These are phyloP conservation scores for Phialocephala sp. DNA, from an alignment of 2,329 filamentous ascomycete genomes.

Conservation along the genomic window DNA sequence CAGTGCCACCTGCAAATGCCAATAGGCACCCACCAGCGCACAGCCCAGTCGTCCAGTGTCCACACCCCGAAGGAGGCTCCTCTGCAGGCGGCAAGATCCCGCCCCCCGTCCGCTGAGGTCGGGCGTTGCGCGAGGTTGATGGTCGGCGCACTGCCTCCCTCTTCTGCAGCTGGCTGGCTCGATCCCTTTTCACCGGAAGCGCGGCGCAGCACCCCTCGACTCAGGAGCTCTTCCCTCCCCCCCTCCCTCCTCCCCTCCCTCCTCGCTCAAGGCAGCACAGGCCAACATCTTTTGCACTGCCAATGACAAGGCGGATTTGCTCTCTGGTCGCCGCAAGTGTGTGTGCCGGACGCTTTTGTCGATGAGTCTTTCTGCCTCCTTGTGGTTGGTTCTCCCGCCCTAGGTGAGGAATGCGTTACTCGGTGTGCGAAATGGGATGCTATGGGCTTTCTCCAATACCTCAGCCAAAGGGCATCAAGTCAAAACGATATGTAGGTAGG, in stretches of 20 bases:
- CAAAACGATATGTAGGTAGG: conserved; percentile 24
- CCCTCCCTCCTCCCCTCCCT: not conserved
- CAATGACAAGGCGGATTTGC: conserved; percentile 9
- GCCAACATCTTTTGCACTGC: conserved; percentile 18
- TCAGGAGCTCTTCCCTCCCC: not conserved
- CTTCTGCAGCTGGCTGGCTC: no score
- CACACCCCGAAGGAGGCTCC: conserved; percentile 3
- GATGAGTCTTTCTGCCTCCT: conserved; percentile 10
- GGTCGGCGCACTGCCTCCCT: no score
- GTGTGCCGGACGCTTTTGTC: conserved; percentile 28
- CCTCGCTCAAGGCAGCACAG: conserved; percentile 15
- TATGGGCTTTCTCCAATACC: not conserved
- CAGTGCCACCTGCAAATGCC: no score
- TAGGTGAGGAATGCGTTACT: conserved; percentile 9
- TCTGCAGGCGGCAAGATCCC: conserved; percentile 10
- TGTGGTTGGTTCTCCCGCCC: not conserved
- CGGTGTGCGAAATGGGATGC: conserved; percentile 19
- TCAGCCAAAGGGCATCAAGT: conserved; percentile 12
- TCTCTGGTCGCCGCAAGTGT: conserved; percentile 12
- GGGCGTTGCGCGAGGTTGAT: no score
- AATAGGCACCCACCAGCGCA: not conserved
- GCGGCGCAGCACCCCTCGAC: no score
- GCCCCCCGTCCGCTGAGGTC: no score
- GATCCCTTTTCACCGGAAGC: no score
- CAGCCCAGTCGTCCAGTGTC: not conserved